Percentiles rank a stretch among this genome's conserved stretches.
phyloP scores from a whole-genome alignment of 75 land plant genomes.

The Picea sitchensis region DNA sequence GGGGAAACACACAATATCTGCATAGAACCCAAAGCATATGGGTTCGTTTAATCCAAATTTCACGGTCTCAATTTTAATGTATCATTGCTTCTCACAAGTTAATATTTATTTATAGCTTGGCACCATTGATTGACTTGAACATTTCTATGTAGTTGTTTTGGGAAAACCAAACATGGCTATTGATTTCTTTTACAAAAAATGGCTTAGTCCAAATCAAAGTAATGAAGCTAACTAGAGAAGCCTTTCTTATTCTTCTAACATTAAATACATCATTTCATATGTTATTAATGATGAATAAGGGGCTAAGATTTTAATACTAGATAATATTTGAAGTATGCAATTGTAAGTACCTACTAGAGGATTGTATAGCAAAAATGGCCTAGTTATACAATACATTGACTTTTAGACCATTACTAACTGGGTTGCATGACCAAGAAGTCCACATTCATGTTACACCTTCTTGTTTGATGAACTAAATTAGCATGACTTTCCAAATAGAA shows the following conservation, averaged over 20 bases:
- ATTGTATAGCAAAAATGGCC: background rate
- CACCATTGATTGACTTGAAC: background rate
- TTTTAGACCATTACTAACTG: background rate
- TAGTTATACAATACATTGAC: background rate
- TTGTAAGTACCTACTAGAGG: background rate
- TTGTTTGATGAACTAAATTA: too few species aligned
- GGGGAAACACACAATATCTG: background rate
- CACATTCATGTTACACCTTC: too few species aligned
- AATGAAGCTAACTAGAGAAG: background rate
- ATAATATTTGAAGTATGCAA: background rate
- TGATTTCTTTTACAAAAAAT: background rate
- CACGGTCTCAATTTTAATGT: background rate
- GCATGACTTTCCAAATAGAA: too few species aligned
- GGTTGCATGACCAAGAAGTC: too few species aligned
- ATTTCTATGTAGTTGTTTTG: background rate
- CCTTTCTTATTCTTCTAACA: background rate
- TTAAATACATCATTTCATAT: background rate
- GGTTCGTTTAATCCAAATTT: background rate
- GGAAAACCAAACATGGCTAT: background rate
- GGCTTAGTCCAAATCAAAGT: background rate
- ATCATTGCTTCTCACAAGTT: background rate
- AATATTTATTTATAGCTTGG: background rate
- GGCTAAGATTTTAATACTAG: background rate
- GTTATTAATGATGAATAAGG: background rate
- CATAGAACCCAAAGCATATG: background rate